phyloP scores from a whole-genome alignment of 495 filamentous ascomycete species.

The Symbiotaphrina buchneri region DNA sequence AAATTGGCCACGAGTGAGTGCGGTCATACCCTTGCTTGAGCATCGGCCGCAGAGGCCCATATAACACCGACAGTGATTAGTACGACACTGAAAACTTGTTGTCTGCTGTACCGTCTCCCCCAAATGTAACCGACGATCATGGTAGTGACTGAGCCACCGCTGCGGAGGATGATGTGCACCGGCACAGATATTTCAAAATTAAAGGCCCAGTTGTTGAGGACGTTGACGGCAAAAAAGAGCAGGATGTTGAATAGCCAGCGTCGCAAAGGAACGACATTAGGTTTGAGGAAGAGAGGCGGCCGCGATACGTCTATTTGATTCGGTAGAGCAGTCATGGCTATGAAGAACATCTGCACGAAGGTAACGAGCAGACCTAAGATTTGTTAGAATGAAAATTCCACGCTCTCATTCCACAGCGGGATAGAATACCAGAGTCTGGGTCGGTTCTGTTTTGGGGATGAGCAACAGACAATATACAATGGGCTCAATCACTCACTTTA shows the following conservation, averaged over 20 bases:
- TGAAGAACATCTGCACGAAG: slow-evolving; percentile 80
- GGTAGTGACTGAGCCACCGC: slow-evolving; percentile 84
- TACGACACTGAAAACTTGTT: slow-evolving; percentile 58
- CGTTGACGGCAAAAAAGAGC: slow-evolving; percentile 76
- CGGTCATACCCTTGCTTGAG: slow-evolving; percentile 8
- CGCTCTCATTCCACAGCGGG: slow-evolving; percentile 6
- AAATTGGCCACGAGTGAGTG: neutral
- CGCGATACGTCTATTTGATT: slow-evolving; percentile 53
- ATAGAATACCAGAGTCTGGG: slow-evolving; percentile 38
- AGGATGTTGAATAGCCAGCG: slow-evolving; percentile 79
- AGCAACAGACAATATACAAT: slow-evolving; percentile 4
- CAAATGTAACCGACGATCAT: slow-evolving; percentile 71
- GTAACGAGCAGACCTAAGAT: slow-evolving; percentile 66
- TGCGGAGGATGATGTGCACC: slow-evolving; percentile 89
- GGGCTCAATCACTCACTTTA: slow-evolving; percentile 45
- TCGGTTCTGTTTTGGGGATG: slow-evolving; percentile 13
- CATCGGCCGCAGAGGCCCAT: slow-evolving; percentile 71
- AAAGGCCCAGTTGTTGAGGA: slow-evolving; percentile 95
- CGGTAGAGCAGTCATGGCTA: slow-evolving; percentile 40
- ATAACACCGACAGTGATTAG: slow-evolving; percentile 73
- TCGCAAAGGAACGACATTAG: slow-evolving; percentile 58
- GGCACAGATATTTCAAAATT: slow-evolving; percentile 92
- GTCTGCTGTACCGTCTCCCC: slow-evolving; percentile 57
- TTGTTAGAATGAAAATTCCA: slow-evolving; percentile 9
- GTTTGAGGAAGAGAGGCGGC: slow-evolving; percentile 44